Evolutionary conservation across 2,329 filamentous ascomycete genomes (phyloP), one percentile per base, ranked within the genome.

Genomic region (Phoma sp.): DNA sequence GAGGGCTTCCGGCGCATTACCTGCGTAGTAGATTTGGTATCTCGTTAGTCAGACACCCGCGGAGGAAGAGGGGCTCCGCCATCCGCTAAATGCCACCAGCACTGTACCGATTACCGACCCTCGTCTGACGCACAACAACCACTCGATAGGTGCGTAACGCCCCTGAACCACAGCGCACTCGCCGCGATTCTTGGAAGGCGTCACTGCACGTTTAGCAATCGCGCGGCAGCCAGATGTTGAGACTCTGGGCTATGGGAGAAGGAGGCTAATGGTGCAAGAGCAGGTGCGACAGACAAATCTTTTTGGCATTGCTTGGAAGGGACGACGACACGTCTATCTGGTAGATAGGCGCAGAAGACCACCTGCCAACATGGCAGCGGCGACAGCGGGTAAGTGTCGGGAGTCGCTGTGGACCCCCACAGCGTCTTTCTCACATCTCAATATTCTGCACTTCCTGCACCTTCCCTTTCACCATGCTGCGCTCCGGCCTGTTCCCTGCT

Each of bases 381-480:
- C 72, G 62, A 74, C 74, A 69, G 74, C 72, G 66, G 73, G 74
- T 76, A 69, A 70, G 74, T 74, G 62, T 47, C 42, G 59, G 60
- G 53, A 42, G 51, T 56, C 43, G 57, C 62, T 53, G 62, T 61
- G 62, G 59, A 36, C 58, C 40, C 38, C 62, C 61, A 60, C 58
- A 52, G 55, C 58, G 62, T 56, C 50, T 57, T 60, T 56, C 60
- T 50, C 38, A 50, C 56, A 32, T 60, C 60, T 62, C 53, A 55
- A 56, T 60, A 63, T 64, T 64, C 33, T 56, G 57, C 57, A 57
- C 47, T 52, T 45, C 45, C 33, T 48, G 40, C 51, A 50, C 63
- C 47, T 59, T 33, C 49, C 55, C 53, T 37, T 33, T 53, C 55
- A 52, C 48, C 53, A 60, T 59, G 57, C 53, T 49, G 38, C 56